These are phyloP conservation scores for Psophocarpus tetragonolobus DNA, from an alignment of 306 rosid genomes.

Conservation along the genomic window DNA sequence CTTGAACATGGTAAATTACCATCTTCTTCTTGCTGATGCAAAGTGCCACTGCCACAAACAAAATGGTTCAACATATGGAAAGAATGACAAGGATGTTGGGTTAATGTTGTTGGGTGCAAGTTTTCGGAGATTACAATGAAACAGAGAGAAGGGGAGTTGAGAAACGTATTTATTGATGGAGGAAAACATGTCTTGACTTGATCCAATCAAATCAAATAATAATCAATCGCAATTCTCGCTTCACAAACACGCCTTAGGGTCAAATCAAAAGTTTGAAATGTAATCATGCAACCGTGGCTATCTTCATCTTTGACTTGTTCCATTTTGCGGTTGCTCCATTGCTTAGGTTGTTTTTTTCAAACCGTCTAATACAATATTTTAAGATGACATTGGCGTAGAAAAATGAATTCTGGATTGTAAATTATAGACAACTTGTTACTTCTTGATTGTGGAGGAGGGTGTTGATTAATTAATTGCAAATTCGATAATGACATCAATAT, in stretches of 20 bases:
- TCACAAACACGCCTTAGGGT: slow-evolving; percentile 33
- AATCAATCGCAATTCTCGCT: too few relatives aligned
- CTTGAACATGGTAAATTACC: slow-evolving; percentile 43
- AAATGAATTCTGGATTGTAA: not conserved
- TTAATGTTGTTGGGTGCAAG: not conserved
- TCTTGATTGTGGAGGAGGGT: slow-evolving; percentile 35
- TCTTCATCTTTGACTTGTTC: slow-evolving; percentile 49
- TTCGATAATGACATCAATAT: not conserved
- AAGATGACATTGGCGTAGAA: not conserved
- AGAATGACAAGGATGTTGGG: not conserved
- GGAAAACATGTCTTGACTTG: slow-evolving; percentile 33
- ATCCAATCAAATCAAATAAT: slow-evolving; percentile 36
- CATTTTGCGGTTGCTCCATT: not conserved
- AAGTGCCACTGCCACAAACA: slow-evolving; percentile 56
- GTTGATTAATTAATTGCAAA: not conserved
- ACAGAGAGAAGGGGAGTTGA: not conserved
- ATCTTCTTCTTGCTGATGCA: slow-evolving; percentile 45
- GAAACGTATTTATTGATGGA: not conserved
- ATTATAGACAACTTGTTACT: slow-evolving; percentile 8
- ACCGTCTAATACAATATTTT: not conserved
- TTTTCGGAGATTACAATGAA: slow-evolving; percentile 18
- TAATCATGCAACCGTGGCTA: slow-evolving; percentile 26
- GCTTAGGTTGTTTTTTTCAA: not conserved
- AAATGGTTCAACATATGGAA: slow-evolving; percentile 50
- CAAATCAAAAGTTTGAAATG: slow-evolving; percentile 47